Evolutionary conservation across 768 basidiomycete genomes (phyloP).

Genomic region (Amanita rimosa): DNA sequence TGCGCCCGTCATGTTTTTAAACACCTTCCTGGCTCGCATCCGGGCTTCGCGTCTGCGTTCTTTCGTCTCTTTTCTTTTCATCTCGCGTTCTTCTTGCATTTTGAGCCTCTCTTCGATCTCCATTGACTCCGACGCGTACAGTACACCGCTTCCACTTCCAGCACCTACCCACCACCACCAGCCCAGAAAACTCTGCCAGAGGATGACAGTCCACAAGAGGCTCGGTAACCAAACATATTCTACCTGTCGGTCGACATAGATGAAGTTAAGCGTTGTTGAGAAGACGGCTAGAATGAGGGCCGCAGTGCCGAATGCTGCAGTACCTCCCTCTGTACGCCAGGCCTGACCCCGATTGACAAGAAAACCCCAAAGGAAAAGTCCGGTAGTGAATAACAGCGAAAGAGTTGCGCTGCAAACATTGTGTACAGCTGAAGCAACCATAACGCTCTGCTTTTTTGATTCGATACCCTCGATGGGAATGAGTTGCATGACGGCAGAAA

Average conservation of each 20-base stretch:
- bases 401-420: slow-evolving; percentile 96
- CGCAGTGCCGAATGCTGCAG: slow-evolving; percentile 83
- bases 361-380: slow-evolving; percentile 89
- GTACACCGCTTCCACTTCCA: slow-evolving; percentile 57
- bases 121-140: slow-evolving; percentile 32
- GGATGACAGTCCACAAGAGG: slow-evolving; percentile 80
- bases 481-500: slow-evolving; percentile 77
- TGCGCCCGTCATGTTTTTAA: slow-evolving; percentile 44
- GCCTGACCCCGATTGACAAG: slow-evolving; percentile 83
- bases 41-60: slow-evolving; percentile 38
- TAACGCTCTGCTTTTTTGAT: slow-evolving; percentile 20
- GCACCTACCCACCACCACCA: slow-evolving; percentile 99
- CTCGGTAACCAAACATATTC: slow-evolving; percentile 88
- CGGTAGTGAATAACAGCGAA: slow-evolving; percentile 85
- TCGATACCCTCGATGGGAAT: slow-evolving; percentile 45
- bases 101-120: slow-evolving; percentile 58
- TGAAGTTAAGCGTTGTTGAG: slow-evolving; percentile 77
- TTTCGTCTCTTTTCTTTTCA: slow-evolving; percentile 31
- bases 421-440: slow-evolving; percentile 62
- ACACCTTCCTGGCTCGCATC: slow-evolving; percentile 44
- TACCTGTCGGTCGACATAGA: slow-evolving; percentile 76
- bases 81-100: slow-evolving; percentile 42
- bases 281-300: slow-evolving; percentile 75
- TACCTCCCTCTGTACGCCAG: slow-evolving; percentile 96
- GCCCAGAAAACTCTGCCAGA: slow-evolving; percentile 95